Percentiles rank a stretch among this genome's conserved stretches.
Conservation (phyloP, 768 basidiomycete genomes). For the Kwoniella europaea region DNA sequence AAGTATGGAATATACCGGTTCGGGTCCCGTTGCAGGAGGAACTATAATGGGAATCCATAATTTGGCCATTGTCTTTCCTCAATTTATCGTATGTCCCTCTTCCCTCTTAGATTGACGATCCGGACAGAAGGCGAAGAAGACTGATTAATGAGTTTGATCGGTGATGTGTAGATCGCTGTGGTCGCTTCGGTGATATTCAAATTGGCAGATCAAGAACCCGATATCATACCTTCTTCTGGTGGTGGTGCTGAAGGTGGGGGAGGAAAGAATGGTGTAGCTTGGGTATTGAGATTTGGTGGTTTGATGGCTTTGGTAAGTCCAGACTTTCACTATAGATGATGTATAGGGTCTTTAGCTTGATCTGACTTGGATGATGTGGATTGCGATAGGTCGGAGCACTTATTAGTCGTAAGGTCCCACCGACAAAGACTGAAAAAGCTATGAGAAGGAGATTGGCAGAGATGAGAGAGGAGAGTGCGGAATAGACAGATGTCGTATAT, state of each 20-base stretch:
- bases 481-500: slow-evolving; percentile 57
- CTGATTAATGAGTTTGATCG: neutral
- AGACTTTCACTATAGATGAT: neutral
- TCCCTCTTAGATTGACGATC: neutral
- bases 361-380: slow-evolving; percentile 2
- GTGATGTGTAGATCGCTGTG: slow-evolving; percentile 70
- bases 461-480: slow-evolving; percentile 72
- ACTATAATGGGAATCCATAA: slow-evolving; percentile 95
- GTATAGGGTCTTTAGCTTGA: neutral
- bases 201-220: slow-evolving; percentile 66
- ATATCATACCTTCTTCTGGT: slow-evolving; percentile 59
- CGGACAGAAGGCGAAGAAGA: neutral
- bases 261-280: slow-evolving; percentile 84
- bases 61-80: slow-evolving; percentile 90
- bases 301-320: slow-evolving; percentile 70
- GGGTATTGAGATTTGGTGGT: slow-evolving; percentile 92
- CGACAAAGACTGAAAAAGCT: slow-evolving; percentile 84
- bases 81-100: slow-evolving; percentile 76
- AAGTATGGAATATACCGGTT: slow-evolving; percentile 54
- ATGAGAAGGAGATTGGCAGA: slow-evolving; percentile 80
- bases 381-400: slow-evolving; percentile 67
- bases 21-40: slow-evolving; percentile 71
- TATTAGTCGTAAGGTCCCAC: slow-evolving; percentile 79
- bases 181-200: slow-evolving; percentile 87
- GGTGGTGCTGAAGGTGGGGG: slow-evolving; percentile 64